These are phyloP conservation scores for Lactifluus echinatus DNA, from an alignment of 768 basidiomycete genomes.

Conservation along the genomic window DNA sequence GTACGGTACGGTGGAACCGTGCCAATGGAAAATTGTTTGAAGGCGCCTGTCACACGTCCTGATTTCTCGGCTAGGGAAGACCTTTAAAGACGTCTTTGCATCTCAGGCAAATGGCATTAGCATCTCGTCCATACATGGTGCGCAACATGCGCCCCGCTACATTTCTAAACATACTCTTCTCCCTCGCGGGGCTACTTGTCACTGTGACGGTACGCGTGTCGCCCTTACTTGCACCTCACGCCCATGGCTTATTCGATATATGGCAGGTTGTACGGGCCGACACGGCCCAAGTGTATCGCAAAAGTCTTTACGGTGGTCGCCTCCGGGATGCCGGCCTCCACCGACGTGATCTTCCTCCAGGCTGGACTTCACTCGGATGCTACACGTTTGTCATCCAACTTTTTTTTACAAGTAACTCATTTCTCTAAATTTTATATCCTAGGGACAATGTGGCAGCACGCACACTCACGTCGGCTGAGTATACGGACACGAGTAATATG, in stretches of 20 bases:
- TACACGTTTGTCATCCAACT: slow-evolving; percentile 40
- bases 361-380: slow-evolving; percentile 54
- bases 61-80: not conserved
- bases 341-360: slow-evolving; percentile 34
- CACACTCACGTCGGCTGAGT: slow-evolving; percentile 44
- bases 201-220: not conserved
- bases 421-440: not conserved
- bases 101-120: not conserved
- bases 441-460: slow-evolving; percentile 54
- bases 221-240: not conserved
- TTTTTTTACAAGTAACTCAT: too few species aligned
- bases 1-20: not conserved
- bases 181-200: not conserved
- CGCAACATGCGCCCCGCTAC: too few species aligned
- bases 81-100: slow-evolving; percentile 9
- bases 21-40: not conserved
- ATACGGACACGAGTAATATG: slow-evolving; percentile 43
- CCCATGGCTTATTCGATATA: not conserved
- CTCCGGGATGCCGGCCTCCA: slow-evolving; percentile 4
- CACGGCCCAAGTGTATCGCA: not conserved
- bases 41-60: slow-evolving; percentile 3
- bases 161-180: not conserved
- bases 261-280: slow-evolving; percentile 1
- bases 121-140: slow-evolving; percentile 5
- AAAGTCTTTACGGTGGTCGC: not conserved